Evolutionary conservation across 2,329 filamentous ascomycete genomes (phyloP), one percentile per base, ranked within the genome.

Genomic region (Penicillium sp.): DNA sequence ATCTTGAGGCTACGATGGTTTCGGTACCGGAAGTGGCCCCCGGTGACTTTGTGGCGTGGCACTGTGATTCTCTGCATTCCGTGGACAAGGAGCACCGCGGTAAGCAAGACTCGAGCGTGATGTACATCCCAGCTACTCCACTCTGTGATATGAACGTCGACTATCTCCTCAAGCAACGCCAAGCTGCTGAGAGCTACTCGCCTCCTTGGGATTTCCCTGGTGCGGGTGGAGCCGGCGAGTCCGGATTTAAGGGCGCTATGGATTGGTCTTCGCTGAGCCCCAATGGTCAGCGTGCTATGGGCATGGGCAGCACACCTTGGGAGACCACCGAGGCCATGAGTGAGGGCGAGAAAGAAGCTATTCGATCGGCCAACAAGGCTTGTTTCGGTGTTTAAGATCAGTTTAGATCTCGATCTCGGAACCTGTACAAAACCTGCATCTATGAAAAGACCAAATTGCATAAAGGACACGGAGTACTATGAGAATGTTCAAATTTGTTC

Each of bases 91-190:
- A 86, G 1, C 92, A 97, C 69, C 73, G 73, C 1, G 93, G 92
- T 1, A 79, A 75, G 1, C 73, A 77, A 0, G 92, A 97, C 71
- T 91, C 89, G 0, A 92, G 87, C 63, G 92, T 96, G 0, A 67
- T 97, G 56, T 97, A 97, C 67, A 96, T 97, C 52, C 92, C 92
- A 0, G 87, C 90, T 0, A 94, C 90, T 51, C 92, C 92, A 0
- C 80, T 91, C 29, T 96, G 91, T 0, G 83, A 87, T 49, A 75
- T 79, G 38, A 96, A 94, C 64, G 86, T 88, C 0, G 74, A 82
- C 21, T 94, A 92, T 67, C 77, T 93, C 1, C 80, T 75, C 1
- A 81, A 84, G 14, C 91, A 96, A 75, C 82, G 88, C 18, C 79
- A 84, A n/a, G 83, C 85, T 0, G 94, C 94, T 62, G 71, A 88